These are phyloP conservation scores for Hyaloscypha variabilis DNA, from an alignment of 495 filamentous ascomycete genomes.

Conservation along the genomic window DNA sequence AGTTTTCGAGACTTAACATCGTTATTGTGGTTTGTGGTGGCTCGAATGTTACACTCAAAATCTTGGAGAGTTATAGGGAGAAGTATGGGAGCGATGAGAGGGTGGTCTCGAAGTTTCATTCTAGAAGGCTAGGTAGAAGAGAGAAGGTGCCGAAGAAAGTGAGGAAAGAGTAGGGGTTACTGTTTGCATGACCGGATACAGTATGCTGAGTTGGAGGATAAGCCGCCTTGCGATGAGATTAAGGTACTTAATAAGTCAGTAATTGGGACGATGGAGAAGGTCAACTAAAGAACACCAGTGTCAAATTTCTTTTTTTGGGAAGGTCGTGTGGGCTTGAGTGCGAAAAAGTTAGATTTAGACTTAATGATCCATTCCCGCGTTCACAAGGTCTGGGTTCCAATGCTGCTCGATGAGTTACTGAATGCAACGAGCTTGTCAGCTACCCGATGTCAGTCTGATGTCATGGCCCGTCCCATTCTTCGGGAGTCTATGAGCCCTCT, in stretches of 20 bases:
- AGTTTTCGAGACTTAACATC: constrained; percentile 64
- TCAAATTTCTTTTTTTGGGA: not conserved
- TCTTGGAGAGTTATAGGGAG: constrained; percentile 64
- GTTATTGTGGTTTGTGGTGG: constrained; percentile 91
- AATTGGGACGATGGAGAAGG: not conserved
- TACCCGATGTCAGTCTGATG: no score
- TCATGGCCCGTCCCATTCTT: no score
- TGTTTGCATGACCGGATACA: constrained; percentile 4
- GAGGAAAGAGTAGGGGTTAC: not conserved
- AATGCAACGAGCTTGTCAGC: no score
- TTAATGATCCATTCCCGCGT: not conserved
- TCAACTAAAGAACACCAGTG: no score
- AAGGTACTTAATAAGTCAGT: not conserved
- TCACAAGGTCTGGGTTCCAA: no score
- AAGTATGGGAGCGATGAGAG: constrained; percentile 41
- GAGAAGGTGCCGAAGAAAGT: not conserved
- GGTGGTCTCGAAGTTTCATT: not conserved
- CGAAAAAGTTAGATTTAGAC: not conserved
- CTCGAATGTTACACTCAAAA: constrained; percentile 69
- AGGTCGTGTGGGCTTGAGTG: not conserved
- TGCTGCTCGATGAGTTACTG: no score
- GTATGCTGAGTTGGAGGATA: not conserved
- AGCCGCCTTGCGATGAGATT: not conserved
- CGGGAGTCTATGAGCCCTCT: no score
- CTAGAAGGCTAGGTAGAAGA: not conserved